These are phyloP conservation scores for Drechslerella stenobrocha DNA, from an alignment of 2,329 filamentous ascomycete genomes.

Conservation along the genomic window DNA sequence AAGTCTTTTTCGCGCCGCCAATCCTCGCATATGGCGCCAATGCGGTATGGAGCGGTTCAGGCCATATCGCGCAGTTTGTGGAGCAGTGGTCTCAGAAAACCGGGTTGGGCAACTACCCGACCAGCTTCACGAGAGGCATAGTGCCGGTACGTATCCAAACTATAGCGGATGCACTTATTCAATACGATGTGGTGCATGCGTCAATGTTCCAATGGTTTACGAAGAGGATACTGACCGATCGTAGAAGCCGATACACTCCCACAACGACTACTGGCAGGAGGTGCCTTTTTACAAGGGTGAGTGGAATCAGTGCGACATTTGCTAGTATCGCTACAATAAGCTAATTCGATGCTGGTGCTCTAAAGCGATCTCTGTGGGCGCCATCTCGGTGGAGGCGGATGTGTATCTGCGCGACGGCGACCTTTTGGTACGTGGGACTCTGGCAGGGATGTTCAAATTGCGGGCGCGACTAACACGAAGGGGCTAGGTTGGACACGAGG, in stretches of 20 bases:
- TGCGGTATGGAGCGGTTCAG: not conserved
- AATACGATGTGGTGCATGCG: no score
- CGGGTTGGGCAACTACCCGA: constrained; percentile 57
- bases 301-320: no score
- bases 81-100: constrained; percentile 29
- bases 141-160: constrained; percentile 48
- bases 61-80: constrained; percentile 20
- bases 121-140: constrained; percentile 61
- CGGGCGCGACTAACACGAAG: no score
- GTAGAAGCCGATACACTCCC: constrained; percentile 62
- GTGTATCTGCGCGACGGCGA: constrained; percentile 66
- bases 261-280: constrained; percentile 70
- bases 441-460: no score
- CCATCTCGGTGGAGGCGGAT: constrained; percentile 69
- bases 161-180: not conserved
- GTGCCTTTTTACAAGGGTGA: constrained; percentile 68
- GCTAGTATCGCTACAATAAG: not conserved
- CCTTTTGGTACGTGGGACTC: constrained; percentile 60
- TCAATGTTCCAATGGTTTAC: no score
- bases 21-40: not conserved
- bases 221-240: constrained; percentile 9
- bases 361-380: constrained; percentile 60
- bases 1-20: constrained; percentile 22
- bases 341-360: not conserved
- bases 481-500: constrained; percentile 65